These are phyloP conservation scores for Inosperma sp. DNA, from an alignment of 768 basidiomycete genomes.

Conservation along the genomic window DNA sequence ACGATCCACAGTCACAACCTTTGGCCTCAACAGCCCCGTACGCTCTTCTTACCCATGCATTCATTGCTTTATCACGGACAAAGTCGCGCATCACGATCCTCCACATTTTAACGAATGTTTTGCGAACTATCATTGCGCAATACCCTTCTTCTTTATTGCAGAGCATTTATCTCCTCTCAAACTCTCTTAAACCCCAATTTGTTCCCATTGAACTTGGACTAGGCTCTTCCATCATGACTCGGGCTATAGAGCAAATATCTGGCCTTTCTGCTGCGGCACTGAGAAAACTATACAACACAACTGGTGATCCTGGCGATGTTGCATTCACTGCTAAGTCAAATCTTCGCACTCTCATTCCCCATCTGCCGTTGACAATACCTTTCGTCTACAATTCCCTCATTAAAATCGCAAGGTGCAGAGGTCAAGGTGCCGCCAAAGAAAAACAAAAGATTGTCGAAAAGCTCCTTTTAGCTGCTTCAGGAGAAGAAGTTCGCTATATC, in stretches of 20 bases:
- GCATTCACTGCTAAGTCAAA: conserved; percentile 80
- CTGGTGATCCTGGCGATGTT: conserved; percentile 85
- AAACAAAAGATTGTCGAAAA: conserved; percentile 78
- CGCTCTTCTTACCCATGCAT: conserved; percentile 62
- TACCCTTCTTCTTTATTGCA: conserved; percentile 68
- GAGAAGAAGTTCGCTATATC: conserved; percentile 85
- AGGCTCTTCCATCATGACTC: conserved; percentile 62
- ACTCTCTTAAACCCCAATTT: conserved; percentile 74
- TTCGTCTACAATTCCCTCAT: conserved; percentile 65
- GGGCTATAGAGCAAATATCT: conserved; percentile 68
- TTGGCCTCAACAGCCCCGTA: conserved; percentile 57
- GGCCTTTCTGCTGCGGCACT: conserved; percentile 56
- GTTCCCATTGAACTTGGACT: conserved; percentile 64
- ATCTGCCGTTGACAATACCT: conserved; percentile 58
- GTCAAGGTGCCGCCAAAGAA: conserved; percentile 67
- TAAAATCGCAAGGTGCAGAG: conserved; percentile 63
- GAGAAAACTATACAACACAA: conserved; percentile 61
- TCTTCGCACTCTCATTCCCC: conserved; percentile 67
- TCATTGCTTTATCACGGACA: conserved; percentile 57
- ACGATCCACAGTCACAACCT: conserved; percentile 38
- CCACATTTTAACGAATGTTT: conserved; percentile 66
- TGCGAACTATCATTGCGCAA: conserved; percentile 61
- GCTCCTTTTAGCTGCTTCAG: conserved; percentile 76
- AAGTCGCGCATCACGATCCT: conserved; percentile 69
- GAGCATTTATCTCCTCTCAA: conserved; percentile 79